Conservation (phyloP, 805 yeast genomes). For the Candida insectalens region DNA sequence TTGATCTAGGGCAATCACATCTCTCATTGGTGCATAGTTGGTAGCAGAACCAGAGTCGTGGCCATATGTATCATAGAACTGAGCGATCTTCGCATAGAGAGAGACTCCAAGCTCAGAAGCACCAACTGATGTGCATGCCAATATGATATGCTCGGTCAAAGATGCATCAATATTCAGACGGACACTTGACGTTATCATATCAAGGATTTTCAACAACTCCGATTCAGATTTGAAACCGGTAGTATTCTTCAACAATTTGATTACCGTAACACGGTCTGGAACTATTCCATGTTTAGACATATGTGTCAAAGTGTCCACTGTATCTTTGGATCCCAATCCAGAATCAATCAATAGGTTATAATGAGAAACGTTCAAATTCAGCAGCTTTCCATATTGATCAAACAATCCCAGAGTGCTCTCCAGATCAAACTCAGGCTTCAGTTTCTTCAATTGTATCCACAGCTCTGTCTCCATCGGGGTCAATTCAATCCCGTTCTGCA, state of each 20-base stretch:
- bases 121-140: no score
- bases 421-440: background rate
- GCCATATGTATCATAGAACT: background rate
- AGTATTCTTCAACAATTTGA: background rate
- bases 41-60: no score
- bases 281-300: background rate
- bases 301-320: background rate
- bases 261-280: conserved; percentile 2
- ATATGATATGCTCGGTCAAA: no score
- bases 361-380: conserved; percentile 1
- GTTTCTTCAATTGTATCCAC: background rate
- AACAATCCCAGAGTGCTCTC: background rate
- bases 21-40: background rate
- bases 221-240: background rate
- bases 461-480: background rate
- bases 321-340: background rate
- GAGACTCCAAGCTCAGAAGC: no score
- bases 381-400: background rate
- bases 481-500: background rate
- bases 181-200: background rate
- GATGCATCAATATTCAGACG: conserved; percentile 1
- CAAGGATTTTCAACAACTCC: background rate
- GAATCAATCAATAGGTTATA: background rate
- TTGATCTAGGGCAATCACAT: background rate
- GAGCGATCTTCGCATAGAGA: background rate